Evolutionary conservation across 495 filamentous ascomycete genomes (phyloP).

Genomic region (Penicillium paradoxum): DNA sequence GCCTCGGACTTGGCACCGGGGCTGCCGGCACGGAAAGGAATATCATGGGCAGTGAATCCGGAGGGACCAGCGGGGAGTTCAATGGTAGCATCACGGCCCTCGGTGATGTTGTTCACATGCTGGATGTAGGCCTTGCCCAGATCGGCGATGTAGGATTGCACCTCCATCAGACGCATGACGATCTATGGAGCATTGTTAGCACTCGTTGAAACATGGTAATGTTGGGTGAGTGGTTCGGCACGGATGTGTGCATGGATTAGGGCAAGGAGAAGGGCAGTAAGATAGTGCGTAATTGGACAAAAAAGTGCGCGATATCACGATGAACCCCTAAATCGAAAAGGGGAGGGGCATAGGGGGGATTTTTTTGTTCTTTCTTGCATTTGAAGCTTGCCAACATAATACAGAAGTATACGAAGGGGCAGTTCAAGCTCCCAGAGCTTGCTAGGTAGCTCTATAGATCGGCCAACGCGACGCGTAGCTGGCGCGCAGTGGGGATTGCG

Average conservation of each 20-base stretch:
- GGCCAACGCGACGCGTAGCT: conserved; percentile 19
- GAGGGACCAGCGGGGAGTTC: conserved; percentile 48
- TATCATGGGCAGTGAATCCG: conserved; percentile 42
- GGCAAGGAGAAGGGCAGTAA: background rate
- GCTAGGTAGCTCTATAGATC: conserved; percentile 9
- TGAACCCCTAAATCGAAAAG: background rate
- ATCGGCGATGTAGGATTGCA: conserved; percentile 67
- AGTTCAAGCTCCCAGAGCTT: background rate
- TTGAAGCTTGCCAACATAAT: background rate
- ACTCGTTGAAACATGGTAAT: background rate
- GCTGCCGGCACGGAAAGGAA: conserved; percentile 36
- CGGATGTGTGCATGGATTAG: background rate
- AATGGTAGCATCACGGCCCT: conserved; percentile 50
- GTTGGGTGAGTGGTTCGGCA: background rate
- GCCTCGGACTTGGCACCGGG: conserved; percentile 43
- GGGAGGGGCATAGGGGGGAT: background rate
- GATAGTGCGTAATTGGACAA: background rate
- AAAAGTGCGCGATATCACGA: background rate
- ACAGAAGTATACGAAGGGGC: background rate
- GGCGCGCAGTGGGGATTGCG: conserved; percentile 15
- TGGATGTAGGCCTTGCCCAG: conserved; percentile 75
- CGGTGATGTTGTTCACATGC: conserved; percentile 74
- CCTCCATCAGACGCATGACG: conserved; percentile 63
- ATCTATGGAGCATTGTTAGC: conserved; percentile 49
- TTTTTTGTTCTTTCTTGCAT: background rate